Percentiles rank a stretch among this genome's conserved stretches.
These are phyloP conservation scores for Rosa chinensis DNA, from an alignment of 306 rosid species.

Conservation along the genomic window DNA sequence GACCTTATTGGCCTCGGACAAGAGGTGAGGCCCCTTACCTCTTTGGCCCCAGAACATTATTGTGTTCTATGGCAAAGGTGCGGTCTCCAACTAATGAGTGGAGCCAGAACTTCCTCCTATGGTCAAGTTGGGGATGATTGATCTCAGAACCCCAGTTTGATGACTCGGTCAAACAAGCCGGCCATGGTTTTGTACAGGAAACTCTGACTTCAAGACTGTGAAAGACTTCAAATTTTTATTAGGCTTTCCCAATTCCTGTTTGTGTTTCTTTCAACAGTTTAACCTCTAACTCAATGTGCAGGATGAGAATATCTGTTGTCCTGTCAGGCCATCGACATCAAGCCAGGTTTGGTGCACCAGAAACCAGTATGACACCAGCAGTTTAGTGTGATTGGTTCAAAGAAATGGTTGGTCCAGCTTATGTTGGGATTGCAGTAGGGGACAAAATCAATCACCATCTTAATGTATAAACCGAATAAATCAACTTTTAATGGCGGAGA, in stretches of 20 bases:
- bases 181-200: not conserved
- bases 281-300: conserved; percentile 1
- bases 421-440: not conserved
- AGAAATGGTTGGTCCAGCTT: not conserved
- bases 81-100: not conserved
- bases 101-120: not conserved
- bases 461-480: not conserved
- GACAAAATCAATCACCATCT: not conserved
- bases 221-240: not conserved
- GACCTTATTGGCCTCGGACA: not conserved
- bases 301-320: not conserved
- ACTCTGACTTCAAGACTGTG: not conserved
- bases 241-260: not conserved
- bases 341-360: not conserved
- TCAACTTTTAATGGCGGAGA: not conserved
- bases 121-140: not conserved
- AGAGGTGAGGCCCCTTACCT: not conserved
- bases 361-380: not conserved
- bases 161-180: not conserved
- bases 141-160: not conserved
- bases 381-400: not conserved
- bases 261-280: not conserved
- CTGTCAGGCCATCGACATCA: not conserved
- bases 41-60: not conserved
- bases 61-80: not conserved